Evolutionary conservation across 192 early-diverging fungal species (phyloP).

Genomic region (Glomus cerebriforme): DNA sequence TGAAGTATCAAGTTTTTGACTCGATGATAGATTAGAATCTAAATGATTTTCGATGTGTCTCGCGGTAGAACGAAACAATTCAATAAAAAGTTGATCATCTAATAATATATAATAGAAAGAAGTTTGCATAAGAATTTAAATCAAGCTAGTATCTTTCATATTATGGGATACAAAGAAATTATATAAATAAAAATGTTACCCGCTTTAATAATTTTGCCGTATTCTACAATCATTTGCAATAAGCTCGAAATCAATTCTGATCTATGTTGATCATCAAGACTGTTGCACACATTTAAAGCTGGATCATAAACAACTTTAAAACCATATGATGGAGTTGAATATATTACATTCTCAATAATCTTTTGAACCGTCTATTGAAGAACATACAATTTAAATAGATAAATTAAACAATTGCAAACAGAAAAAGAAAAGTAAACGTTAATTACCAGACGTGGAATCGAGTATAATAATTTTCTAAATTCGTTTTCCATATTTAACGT

Average conservation of each 20-base stretch:
- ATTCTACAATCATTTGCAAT: background rate
- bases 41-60: background rate
- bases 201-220: background rate
- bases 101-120: background rate
- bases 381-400: background rate
- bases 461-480: background rate
- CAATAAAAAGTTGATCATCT: background rate
- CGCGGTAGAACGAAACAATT: background rate
- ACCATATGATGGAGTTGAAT: background rate
- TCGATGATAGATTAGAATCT: too few species aligned
- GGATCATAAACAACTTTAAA: conserved; percentile 8
- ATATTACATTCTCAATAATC: background rate
- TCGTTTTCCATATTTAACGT: conserved; percentile 2
- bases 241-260: background rate
- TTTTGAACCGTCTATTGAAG: background rate
- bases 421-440: background rate
- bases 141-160: too few species aligned
- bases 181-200: too few species aligned
- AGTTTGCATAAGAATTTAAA: background rate
- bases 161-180: background rate
- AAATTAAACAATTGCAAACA: background rate
- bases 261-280: background rate
- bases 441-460: background rate
- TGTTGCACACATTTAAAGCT: background rate
- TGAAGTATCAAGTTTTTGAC: background rate